These are phyloP conservation scores for Erysimum cheiranthoides DNA, from an alignment of 345 rosid species.

Conservation along the genomic window DNA sequence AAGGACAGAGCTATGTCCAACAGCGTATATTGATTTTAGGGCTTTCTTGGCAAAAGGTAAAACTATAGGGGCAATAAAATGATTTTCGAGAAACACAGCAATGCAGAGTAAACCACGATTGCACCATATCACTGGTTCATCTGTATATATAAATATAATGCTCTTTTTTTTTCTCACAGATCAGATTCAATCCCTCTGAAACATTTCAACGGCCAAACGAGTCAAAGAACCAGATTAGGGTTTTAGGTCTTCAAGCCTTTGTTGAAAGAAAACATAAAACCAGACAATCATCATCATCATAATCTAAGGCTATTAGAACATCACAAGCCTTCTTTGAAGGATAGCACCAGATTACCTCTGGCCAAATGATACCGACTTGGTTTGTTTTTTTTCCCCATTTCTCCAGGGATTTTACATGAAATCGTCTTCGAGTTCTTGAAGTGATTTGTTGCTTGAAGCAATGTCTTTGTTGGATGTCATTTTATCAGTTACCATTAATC, in stretches of 20 bases:
- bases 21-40: background rate
- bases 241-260: conserved; percentile 23
- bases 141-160: conserved; percentile 4
- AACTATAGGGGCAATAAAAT: conserved; percentile 6
- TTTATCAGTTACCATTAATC: conserved; percentile 91
- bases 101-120: conserved; percentile 18
- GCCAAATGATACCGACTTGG: conserved; percentile 30
- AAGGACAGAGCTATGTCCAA: background rate
- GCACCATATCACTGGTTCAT: conserved; percentile 14
- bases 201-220: conserved; percentile 33
- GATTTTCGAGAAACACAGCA: conserved; percentile 11
- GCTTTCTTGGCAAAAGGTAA: background rate
- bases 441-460: conserved; percentile 76
- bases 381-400: conserved; percentile 15
- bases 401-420: conserved; percentile 68
- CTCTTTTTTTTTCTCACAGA: conserved; percentile 22
- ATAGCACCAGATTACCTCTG: conserved; percentile 37
- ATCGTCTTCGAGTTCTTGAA: conserved; percentile 97
- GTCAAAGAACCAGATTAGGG: conserved; percentile 38
- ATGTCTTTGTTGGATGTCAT: conserved; percentile 97
- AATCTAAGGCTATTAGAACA: conserved; percentile 24
- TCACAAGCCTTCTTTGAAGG: conserved; percentile 38
- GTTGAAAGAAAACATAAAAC: conserved; percentile 34
- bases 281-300: conserved; percentile 38
- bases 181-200: conserved; percentile 27